Percentiles rank a stretch among this genome's conserved stretches.
These are phyloP conservation scores for Westerdykella sp. DNA, from an alignment of 2,329 filamentous ascomycete genomes.

Conservation along the genomic window DNA sequence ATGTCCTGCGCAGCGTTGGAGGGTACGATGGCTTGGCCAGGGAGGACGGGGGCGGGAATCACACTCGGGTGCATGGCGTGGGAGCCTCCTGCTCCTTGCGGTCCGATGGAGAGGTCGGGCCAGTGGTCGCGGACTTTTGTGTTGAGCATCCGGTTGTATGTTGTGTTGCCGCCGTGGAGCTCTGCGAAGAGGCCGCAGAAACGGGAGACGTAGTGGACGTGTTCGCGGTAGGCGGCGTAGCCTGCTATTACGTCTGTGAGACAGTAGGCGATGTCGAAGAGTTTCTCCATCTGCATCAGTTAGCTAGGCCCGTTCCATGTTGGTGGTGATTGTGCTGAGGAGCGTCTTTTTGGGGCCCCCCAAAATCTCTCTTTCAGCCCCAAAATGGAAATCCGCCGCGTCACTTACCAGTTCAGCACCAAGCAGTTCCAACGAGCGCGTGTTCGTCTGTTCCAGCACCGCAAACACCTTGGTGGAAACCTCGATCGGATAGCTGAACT, in stretches of 20 bases:
- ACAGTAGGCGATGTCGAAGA: conserved; percentile 69
- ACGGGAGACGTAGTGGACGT: conserved; percentile 52
- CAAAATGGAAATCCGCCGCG: neutral
- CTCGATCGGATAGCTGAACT: conserved; percentile 55
- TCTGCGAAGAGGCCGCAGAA: conserved; percentile 62
- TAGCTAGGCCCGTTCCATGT: conserved; percentile 11
- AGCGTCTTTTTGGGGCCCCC: neutral
- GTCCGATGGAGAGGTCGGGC: conserved; percentile 37
- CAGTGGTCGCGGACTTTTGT: conserved; percentile 69
- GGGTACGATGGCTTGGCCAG: too few relatives aligned
- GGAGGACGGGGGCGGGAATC: too few relatives aligned
- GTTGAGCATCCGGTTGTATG: conserved; percentile 70
- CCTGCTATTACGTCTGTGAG: conserved; percentile 65
- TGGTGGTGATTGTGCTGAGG: neutral
- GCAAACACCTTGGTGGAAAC: conserved; percentile 55
- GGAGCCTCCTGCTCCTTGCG: too few relatives aligned
- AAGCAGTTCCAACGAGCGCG: conserved; percentile 66
- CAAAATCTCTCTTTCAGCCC: neutral
- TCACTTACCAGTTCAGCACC: conserved; percentile 63
- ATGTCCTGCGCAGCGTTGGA: too few relatives aligned
- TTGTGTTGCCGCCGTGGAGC: conserved; percentile 68
- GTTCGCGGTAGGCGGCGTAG: conserved; percentile 60
- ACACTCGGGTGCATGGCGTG: too few relatives aligned
- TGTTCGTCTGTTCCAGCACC: conserved; percentile 66
- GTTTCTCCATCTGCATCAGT: conserved; percentile 61